These are phyloP conservation scores for Dendrothele bispora DNA, from an alignment of 768 basidiomycete genomes.

Conservation along the genomic window DNA sequence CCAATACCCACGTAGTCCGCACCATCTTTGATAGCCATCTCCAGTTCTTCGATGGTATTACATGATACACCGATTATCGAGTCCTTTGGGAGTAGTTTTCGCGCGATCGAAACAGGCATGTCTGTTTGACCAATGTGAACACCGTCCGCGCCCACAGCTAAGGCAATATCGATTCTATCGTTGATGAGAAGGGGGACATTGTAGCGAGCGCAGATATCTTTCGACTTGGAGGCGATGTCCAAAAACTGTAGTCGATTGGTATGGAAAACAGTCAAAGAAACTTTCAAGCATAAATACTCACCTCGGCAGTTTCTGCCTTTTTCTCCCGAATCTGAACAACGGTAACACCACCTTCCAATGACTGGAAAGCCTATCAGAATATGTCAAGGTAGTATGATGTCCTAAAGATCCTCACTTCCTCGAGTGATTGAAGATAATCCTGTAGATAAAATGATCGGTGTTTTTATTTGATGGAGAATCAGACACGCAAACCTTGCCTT, in stretches of 20 bases:
- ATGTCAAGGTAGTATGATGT: neutral
- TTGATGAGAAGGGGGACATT: slow-evolving; percentile 85
- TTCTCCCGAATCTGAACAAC: slow-evolving; percentile 92
- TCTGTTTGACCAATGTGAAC: slow-evolving; percentile 91
- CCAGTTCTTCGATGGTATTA: slow-evolving; percentile 64
- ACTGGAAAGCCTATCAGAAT: slow-evolving; percentile 35
- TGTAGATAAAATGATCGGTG: slow-evolving; percentile 24
- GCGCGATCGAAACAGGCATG: slow-evolving; percentile 68
- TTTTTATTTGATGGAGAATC: neutral
- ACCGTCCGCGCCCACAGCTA: slow-evolving; percentile 74
- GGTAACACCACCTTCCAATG: slow-evolving; percentile 85
- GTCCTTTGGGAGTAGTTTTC: slow-evolving; percentile 63
- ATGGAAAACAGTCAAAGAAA: neutral
- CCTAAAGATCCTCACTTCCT: slow-evolving; percentile 50
- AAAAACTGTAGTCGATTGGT: slow-evolving; percentile 56
- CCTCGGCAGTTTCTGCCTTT: slow-evolving; percentile 75
- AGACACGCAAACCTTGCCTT: slow-evolving; percentile 72
- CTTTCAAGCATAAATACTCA: slow-evolving; percentile 29
- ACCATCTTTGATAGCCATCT: slow-evolving; percentile 56
- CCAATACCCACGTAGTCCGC: slow-evolving; percentile 91
- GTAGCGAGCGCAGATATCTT: slow-evolving; percentile 73
- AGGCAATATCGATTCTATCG: slow-evolving; percentile 83
- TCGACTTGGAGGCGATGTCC: slow-evolving; percentile 66
- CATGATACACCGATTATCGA: slow-evolving; percentile 83
- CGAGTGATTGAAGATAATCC: slow-evolving; percentile 71